A percentile compares a stretch with the other conserved stretches of the same genome.
phyloP scores from a whole-genome alignment of 2,329 filamentous ascomycete genomes.

The Calonectria hongkongensis region DNA sequence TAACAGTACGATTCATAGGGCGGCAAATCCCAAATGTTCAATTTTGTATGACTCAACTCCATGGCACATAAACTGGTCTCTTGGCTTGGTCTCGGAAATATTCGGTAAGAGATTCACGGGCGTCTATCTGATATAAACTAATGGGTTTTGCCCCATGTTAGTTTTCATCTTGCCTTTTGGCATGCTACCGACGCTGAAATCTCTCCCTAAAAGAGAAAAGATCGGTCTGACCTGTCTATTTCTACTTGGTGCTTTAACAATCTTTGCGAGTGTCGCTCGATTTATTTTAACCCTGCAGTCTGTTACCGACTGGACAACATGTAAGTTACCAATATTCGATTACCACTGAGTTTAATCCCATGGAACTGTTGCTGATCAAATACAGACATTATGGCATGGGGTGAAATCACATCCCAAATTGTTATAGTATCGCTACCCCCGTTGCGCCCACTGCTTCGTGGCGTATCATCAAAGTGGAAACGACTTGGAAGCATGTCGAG shows the following conservation, averaged over 20 bases:
- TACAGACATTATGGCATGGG: conserved; percentile 21
- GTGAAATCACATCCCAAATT: not conserved
- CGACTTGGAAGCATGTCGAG: not conserved
- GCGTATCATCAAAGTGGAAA: not conserved
- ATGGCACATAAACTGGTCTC: conserved; percentile 7
- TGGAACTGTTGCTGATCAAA: not conserved
- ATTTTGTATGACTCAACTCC: not conserved
- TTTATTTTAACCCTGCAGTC: not conserved
- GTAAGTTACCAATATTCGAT: not conserved
- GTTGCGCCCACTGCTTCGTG: conserved; percentile 9
- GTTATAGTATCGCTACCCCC: conserved; percentile 14
- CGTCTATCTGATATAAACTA: not conserved
- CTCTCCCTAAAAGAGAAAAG: conserved; percentile 2
- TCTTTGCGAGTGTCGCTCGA: conserved; percentile 18
- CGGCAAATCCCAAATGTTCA: not conserved
- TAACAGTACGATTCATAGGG: not conserved
- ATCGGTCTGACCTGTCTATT: not conserved
- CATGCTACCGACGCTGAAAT: conserved; percentile 13
- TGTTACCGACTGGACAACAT: not conserved
- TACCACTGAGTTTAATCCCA: no score
- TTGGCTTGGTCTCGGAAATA: conserved; percentile 6
- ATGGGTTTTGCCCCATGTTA: not conserved
- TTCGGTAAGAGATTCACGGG: not conserved
- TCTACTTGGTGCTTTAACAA: not conserved
- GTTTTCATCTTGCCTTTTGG: conserved; percentile 14